These are phyloP conservation scores for Sphaceloma murrayae DNA, from an alignment of 2,329 filamentous ascomycete species.

Conservation along the genomic window DNA sequence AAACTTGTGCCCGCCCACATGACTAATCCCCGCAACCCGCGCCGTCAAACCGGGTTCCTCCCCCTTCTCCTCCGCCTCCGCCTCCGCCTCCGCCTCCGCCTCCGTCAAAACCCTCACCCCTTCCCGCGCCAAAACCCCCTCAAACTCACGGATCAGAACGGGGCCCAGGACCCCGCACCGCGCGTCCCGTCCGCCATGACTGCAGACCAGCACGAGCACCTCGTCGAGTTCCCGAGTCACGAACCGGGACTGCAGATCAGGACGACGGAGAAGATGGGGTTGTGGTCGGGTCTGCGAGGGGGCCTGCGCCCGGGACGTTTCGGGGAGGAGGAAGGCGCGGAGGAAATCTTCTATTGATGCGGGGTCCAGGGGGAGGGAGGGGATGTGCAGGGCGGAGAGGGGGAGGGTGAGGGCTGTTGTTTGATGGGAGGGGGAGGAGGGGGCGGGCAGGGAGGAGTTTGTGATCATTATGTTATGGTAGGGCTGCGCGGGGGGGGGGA, in stretches of 20 bases:
- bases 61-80: slow-evolving; percentile 20
- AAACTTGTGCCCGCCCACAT: slow-evolving; percentile 78
- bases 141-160: slow-evolving; percentile 61
- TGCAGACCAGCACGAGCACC: slow-evolving; percentile 75
- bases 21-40: slow-evolving; percentile 61
- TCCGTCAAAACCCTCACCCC: slow-evolving; percentile 42
- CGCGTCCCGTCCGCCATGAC: slow-evolving; percentile 70
- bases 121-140: slow-evolving; percentile 43
- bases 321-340: slow-evolving; percentile 57
- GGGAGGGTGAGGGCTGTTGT: slow-evolving; percentile 70
- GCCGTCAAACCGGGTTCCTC: slow-evolving; percentile 35
- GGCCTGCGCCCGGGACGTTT: slow-evolving; percentile 52
- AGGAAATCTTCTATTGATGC: slow-evolving; percentile 48
- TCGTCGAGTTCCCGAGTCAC: slow-evolving; percentile 54
- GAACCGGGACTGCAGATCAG: slow-evolving; percentile 40
- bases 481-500: too few relatives aligned
- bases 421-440: slow-evolving; percentile 36
- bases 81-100: slow-evolving; percentile 29
- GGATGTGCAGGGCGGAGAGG: slow-evolving; percentile 72
- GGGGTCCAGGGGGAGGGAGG: slow-evolving; percentile 55
- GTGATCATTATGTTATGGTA: slow-evolving; percentile 72
- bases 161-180: slow-evolving; percentile 77
- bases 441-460: slow-evolving; percentile 63
- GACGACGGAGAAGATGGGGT: slow-evolving; percentile 36
- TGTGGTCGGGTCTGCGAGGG: slow-evolving; percentile 46